Evolutionary conservation across 208 protist genomes (phyloP), one percentile per base, ranked within the genome.

Genomic region (Acanthamoeba triangularis): DNA sequence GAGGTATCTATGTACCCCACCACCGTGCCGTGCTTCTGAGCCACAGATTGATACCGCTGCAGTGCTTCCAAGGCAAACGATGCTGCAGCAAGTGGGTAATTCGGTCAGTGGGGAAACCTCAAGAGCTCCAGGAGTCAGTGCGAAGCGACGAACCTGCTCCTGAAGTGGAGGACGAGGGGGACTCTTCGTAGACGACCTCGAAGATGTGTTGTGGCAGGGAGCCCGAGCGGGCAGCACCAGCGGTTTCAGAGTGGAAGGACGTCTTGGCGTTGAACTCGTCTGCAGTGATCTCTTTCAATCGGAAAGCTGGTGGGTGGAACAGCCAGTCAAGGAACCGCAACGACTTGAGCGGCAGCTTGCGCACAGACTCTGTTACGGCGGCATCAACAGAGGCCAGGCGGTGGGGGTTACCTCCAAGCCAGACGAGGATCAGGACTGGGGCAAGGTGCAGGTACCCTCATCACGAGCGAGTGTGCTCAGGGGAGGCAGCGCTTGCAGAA

Each of bases 141-240:
- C 2, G 20, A 0, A 72, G n/a, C 13, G 11, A 35, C 63, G 37
- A 52, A 82, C 74, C 74, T 49, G 37, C 30, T 0, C 78, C 78
- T 25, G 78, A 63, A 20, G 25, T 11, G 23, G 47, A 25, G 25
- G 78, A 87, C 41, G 52, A 35, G 20, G 78, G 44, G 37, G 78
- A 61, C 14, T 37, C 78, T 0, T 25, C 33, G 61, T 92, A 67
- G 18, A 76, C 35, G 18, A 92, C 59, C 47, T 92, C 85, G 63
- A 92, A 74, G 33, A 92, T 92, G 63, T 92, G 85, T 49, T 92
- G 59, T 20, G 78, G 78, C 41, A 87, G 52, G 4, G 78, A 87
- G 13, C 78, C 78, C 14, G 78, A 28, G 18, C 20, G 44, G n/a
- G 78, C 5, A 5, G 78, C 78, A 4, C 3, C 4, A 33, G 78